phyloP scores from a whole-genome alignment of 2,329 filamentous ascomycete species.

The Alternaria sp. region DNA sequence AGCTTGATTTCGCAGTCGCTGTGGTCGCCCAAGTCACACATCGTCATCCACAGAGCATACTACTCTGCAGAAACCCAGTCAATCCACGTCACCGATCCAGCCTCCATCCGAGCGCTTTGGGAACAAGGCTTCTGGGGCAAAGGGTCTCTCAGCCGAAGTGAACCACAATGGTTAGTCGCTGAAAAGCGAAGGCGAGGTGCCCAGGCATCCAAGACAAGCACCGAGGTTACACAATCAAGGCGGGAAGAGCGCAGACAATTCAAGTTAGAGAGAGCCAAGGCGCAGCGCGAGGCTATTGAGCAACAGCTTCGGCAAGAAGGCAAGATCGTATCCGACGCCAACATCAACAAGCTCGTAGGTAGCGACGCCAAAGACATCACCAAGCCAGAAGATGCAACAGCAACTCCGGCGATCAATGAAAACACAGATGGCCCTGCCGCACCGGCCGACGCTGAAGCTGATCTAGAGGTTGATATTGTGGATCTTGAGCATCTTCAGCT shows the following conservation, averaged over 20 bases:
- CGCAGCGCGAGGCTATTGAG: slow-evolving; percentile 83
- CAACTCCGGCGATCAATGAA: slow-evolving; percentile 20
- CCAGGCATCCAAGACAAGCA: slow-evolving; percentile 72
- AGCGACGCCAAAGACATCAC: slow-evolving; percentile 28
- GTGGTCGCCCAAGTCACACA: slow-evolving; percentile 67
- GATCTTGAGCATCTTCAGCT: slow-evolving; percentile 87
- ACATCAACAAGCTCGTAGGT: slow-evolving; percentile 39
- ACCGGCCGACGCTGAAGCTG: slow-evolving; percentile 2
- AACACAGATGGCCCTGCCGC: slow-evolving; percentile 10
- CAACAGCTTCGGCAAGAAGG: slow-evolving; percentile 67
- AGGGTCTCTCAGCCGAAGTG: slow-evolving; percentile 88
- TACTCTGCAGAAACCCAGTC: slow-evolving; percentile 85
- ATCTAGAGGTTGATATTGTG: slow-evolving; percentile 21
- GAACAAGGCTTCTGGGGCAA: slow-evolving; percentile 98
- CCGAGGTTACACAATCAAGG: slow-evolving; percentile 77
- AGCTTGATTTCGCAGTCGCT: slow-evolving; percentile 78
- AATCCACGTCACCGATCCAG: slow-evolving; percentile 79
- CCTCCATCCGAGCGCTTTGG: slow-evolving; percentile 83
- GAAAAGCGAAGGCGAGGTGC: slow-evolving; percentile 76
- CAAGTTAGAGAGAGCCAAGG: slow-evolving; percentile 90
- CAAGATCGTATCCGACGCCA: slow-evolving; percentile 36
- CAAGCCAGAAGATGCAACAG: slow-evolving; percentile 18
- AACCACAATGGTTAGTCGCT: slow-evolving; percentile 88
- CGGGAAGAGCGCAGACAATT: slow-evolving; percentile 80
- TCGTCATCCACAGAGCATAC: slow-evolving; percentile 71